These are phyloP conservation scores for Podila epigama DNA, from an alignment of 192 early-diverging fungal genomes.

Conservation along the genomic window DNA sequence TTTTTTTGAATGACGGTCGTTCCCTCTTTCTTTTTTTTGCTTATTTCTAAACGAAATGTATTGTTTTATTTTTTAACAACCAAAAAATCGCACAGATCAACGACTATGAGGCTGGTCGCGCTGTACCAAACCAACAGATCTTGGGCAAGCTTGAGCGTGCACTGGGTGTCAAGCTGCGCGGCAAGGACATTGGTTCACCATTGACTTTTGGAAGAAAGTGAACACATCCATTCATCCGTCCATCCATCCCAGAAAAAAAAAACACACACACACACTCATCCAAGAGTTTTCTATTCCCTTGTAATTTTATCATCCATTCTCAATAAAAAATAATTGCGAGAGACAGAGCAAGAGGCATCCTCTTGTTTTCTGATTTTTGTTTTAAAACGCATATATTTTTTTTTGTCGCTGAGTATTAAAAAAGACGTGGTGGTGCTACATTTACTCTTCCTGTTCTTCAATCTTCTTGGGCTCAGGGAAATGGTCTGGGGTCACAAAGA, in stretches of 20 bases:
- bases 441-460: neutral
- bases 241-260: no score
- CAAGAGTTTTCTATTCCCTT: no score
- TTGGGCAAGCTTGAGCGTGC: slow-evolving; percentile 85
- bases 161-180: slow-evolving; percentile 86
- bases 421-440: neutral
- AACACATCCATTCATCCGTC: no score
- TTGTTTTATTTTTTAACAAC: neutral
- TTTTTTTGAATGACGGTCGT: slow-evolving; percentile 1
- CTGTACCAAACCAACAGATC: slow-evolving; percentile 89
- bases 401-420: neutral
- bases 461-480: slow-evolving; percentile 20
- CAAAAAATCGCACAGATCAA: no score
- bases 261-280: no score
- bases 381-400: no score
- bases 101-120: slow-evolving; percentile 86
- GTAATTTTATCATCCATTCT: no score
- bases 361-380: no score
- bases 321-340: no score
- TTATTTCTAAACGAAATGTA: neutral
- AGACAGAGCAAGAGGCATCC: no score
- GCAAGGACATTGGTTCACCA: slow-evolving; percentile 71
- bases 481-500: slow-evolving; percentile 31
- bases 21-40: neutral
- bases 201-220: slow-evolving; percentile 59